Evolutionary conservation across 2,329 filamentous ascomycete species (phyloP).

Genomic region (Colletotrichum sp.): DNA sequence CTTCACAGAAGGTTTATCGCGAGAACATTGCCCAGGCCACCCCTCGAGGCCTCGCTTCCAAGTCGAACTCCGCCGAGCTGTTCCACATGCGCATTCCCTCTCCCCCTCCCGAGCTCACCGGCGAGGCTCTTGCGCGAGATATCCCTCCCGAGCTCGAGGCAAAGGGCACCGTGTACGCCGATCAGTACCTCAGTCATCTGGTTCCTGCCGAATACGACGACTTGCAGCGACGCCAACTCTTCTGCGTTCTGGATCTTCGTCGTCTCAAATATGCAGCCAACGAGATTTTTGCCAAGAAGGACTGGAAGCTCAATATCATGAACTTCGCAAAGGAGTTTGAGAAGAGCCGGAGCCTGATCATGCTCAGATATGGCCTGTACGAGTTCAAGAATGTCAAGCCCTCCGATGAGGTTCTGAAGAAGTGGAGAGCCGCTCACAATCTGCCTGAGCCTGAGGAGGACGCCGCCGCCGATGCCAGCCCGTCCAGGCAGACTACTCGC

Average conservation of each 20-base stretch:
- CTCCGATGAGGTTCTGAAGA: slow-evolving; percentile 60
- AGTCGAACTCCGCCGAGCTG: slow-evolving; percentile 54
- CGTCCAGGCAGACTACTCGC: slow-evolving; percentile 33
- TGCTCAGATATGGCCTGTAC: slow-evolving; percentile 66
- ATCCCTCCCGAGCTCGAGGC: slow-evolving; percentile 58
- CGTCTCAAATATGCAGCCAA: slow-evolving; percentile 66
- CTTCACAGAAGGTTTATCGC: slow-evolving; percentile 45
- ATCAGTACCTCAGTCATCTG: slow-evolving; percentile 62
- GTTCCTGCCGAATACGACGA: slow-evolving; percentile 64
- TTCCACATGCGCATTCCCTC: slow-evolving; percentile 65
- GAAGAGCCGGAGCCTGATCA: slow-evolving; percentile 66
- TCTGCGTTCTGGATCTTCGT: slow-evolving; percentile 66
- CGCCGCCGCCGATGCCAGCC: slow-evolving; percentile 30
- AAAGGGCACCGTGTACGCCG: slow-evolving; percentile 62
- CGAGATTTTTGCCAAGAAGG: slow-evolving; percentile 65
- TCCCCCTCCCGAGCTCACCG: slow-evolving; percentile 60
- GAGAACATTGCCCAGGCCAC: slow-evolving; percentile 52
- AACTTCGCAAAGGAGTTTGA: slow-evolving; percentile 71
- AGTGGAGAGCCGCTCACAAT: slow-evolving; percentile 63
- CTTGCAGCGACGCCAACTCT: slow-evolving; percentile 65
- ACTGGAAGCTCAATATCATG: slow-evolving; percentile 66
- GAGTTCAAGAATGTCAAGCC: slow-evolving; percentile 68
- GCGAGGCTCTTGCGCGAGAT: slow-evolving; percentile 58
- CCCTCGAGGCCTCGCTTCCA: slow-evolving; percentile 54
- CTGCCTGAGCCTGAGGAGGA: slow-evolving; percentile 57